Conservation (phyloP, 2,329 filamentous ascomycete species). For the Fusarium domesticum region DNA sequence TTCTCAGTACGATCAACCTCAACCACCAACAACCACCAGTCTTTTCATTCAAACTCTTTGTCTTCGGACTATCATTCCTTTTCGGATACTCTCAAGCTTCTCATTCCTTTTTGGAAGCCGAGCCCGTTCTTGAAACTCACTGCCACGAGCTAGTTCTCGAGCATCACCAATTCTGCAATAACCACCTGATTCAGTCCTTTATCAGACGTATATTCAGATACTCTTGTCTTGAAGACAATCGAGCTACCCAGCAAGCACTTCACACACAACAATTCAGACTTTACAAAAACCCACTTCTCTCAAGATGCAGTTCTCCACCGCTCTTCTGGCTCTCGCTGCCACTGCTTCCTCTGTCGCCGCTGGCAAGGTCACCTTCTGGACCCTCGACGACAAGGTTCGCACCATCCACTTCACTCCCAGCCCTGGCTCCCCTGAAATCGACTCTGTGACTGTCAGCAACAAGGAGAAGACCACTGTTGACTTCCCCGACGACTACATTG, state of each 20-base stretch:
- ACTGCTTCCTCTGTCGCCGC: slow-evolving; percentile 43
- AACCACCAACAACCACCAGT: too few relatives aligned
- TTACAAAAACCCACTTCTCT: slow-evolving; percentile 21
- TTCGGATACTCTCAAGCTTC: slow-evolving; percentile 27
- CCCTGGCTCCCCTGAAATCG: slow-evolving; percentile 35
- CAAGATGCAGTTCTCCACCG: slow-evolving; percentile 55
- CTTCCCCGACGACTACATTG: slow-evolving; percentile 45
- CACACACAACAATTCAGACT: slow-evolving; percentile 6
- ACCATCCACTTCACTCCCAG: slow-evolving; percentile 51
- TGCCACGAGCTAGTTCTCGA: slow-evolving; percentile 30
- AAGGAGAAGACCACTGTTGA: slow-evolving; percentile 39
- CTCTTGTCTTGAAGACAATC: slow-evolving; percentile 30
- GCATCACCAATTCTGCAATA: slow-evolving; percentile 8
- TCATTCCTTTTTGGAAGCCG: slow-evolving; percentile 34
- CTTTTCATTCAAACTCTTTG: slow-evolving; percentile 25
- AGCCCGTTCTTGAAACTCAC: slow-evolving; percentile 22
- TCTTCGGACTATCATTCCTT: slow-evolving; percentile 33
- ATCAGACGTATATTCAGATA: slow-evolving; percentile 18
- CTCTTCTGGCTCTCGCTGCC: slow-evolving; percentile 44
- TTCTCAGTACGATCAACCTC: slow-evolving; percentile 15
- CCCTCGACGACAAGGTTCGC: slow-evolving; percentile 51
- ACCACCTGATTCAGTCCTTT: slow-evolving; percentile 26
- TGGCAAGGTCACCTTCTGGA: slow-evolving; percentile 56
- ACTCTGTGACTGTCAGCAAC: slow-evolving; percentile 40
- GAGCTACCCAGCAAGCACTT: slow-evolving; percentile 10